A percentile compares a stretch with the other conserved stretches of the same genome.
These are phyloP conservation scores for Nigrospora sphaerica DNA, from an alignment of 2,329 filamentous ascomycete species.

Conservation along the genomic window DNA sequence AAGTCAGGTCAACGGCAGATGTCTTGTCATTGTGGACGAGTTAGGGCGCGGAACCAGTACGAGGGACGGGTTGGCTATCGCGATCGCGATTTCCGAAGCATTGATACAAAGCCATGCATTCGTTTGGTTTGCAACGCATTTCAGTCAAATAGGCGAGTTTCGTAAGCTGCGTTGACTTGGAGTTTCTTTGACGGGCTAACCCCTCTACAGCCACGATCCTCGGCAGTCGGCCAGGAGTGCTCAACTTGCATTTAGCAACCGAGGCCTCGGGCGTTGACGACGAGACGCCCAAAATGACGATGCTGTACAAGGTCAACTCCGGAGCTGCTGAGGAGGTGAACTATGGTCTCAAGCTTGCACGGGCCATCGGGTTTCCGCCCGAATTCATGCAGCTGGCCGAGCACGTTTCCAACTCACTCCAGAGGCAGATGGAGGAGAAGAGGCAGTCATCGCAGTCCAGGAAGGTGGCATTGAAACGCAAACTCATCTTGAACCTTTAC, in stretches of 20 bases:
- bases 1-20: slow-evolving; percentile 68
- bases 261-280: slow-evolving; percentile 47
- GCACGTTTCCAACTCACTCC: slow-evolving; percentile 55
- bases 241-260: slow-evolving; percentile 75
- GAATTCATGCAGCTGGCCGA: slow-evolving; percentile 63
- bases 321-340: slow-evolving; percentile 65
- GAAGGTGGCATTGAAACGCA: slow-evolving; percentile 57
- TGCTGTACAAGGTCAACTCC: slow-evolving; percentile 77
- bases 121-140: slow-evolving; percentile 94
- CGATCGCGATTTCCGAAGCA: slow-evolving; percentile 82
- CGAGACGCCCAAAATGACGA: slow-evolving; percentile 59
- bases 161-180: not conserved
- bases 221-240: slow-evolving; percentile 66
- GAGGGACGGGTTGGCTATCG: slow-evolving; percentile 80
- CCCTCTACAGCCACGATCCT: slow-evolving; percentile 56
- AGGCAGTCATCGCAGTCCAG: slow-evolving; percentile 52
- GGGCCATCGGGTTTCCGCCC: slow-evolving; percentile 64
- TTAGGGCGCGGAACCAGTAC: slow-evolving; percentile 87
- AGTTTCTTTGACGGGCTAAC: slow-evolving; percentile 2
- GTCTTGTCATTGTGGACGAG: slow-evolving; percentile 83
- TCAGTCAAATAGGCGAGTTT: slow-evolving; percentile 60
- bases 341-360: slow-evolving; percentile 80
- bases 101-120: slow-evolving; percentile 71
- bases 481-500: slow-evolving; percentile 64
- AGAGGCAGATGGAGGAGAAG: slow-evolving; percentile 47